These are phyloP conservation scores for Leccinum variicolor DNA, from an alignment of 768 basidiomycete genomes.

Conservation along the genomic window DNA sequence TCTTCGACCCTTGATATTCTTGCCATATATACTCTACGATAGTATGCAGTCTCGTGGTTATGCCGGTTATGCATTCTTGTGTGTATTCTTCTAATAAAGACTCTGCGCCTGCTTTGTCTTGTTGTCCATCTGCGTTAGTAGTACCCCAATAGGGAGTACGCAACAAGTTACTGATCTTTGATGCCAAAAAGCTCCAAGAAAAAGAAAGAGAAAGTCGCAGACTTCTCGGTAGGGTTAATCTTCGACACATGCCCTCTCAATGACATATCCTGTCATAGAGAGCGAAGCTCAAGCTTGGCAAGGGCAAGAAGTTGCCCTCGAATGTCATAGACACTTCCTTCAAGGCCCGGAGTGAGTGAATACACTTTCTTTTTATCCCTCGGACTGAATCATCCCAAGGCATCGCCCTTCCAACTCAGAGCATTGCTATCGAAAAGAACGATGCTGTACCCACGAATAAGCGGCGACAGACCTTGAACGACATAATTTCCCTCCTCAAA, in stretches of 20 bases:
- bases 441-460: constrained; percentile 64
- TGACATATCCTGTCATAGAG: constrained; percentile 52
- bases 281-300: constrained; percentile 95
- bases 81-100: too few relatives aligned
- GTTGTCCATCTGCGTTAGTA: not conserved
- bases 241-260: not conserved
- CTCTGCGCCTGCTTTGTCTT: not conserved
- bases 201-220: constrained; percentile 81
- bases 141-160: constrained; percentile 10
- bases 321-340: constrained; percentile 97
- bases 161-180: not conserved
- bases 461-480: constrained; percentile 69
- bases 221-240: constrained; percentile 63
- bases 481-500: constrained; percentile 73
- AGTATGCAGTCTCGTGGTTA: not conserved
- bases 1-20: not conserved
- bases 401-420: constrained; percentile 86
- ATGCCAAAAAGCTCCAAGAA: constrained; percentile 91
- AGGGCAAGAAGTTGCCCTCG: constrained; percentile 75
- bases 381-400: constrained; percentile 44
- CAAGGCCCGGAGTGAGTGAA: constrained; percentile 80
- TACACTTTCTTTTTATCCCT: not conserved
- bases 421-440: constrained; percentile 59
- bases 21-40: constrained; percentile 8
- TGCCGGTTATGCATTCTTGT: not conserved